A percentile compares a stretch with the other conserved stretches of the same genome.
Evolutionary conservation across 208 protist genomes (phyloP).

Genomic region (Leishmania arabica): DNA sequence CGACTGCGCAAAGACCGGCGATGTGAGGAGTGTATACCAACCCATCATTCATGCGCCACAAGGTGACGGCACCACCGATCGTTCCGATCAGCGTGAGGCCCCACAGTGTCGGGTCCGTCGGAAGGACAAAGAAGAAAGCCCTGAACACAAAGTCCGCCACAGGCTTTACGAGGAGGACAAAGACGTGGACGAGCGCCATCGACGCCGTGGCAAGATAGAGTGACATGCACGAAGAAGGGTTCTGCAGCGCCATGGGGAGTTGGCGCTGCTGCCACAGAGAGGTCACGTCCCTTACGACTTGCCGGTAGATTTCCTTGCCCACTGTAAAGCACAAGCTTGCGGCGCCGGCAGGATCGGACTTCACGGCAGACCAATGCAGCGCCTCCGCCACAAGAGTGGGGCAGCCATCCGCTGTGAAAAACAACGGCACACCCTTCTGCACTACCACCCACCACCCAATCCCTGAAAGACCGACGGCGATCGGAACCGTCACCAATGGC

Average conservation of each 20-base stretch:
- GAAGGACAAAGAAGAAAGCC: constrained; percentile 43
- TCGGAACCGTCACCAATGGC: constrained; percentile 64
- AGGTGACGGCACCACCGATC: constrained; percentile 23
- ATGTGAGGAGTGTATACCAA: constrained; percentile 23
- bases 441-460: constrained; percentile 44
- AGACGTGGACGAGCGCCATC: constrained; percentile 52
- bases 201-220: constrained; percentile 43
- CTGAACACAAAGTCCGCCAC: constrained; percentile 36
- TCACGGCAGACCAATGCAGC: constrained; percentile 26
- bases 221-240: constrained; percentile 19
- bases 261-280: constrained; percentile 18
- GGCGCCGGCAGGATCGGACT: constrained; percentile 24
- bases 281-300: constrained; percentile 16
- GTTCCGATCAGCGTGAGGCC: constrained; percentile 41
- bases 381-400: constrained; percentile 25
- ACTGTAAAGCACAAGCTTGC: constrained; percentile 32
- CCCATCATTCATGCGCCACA: constrained; percentile 34
- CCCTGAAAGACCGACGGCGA: constrained; percentile 51
- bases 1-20: constrained; percentile 20
- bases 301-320: constrained; percentile 33
- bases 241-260: constrained; percentile 18
- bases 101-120: constrained; percentile 78
- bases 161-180: constrained; percentile 39
- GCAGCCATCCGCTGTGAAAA: constrained; percentile 23
- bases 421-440: constrained; percentile 32